Percentiles rank a stretch among this genome's conserved stretches.
These are phyloP conservation scores for Monosporascus sp. DNA, from an alignment of 2,329 filamentous ascomycete genomes.

Conservation along the genomic window DNA sequence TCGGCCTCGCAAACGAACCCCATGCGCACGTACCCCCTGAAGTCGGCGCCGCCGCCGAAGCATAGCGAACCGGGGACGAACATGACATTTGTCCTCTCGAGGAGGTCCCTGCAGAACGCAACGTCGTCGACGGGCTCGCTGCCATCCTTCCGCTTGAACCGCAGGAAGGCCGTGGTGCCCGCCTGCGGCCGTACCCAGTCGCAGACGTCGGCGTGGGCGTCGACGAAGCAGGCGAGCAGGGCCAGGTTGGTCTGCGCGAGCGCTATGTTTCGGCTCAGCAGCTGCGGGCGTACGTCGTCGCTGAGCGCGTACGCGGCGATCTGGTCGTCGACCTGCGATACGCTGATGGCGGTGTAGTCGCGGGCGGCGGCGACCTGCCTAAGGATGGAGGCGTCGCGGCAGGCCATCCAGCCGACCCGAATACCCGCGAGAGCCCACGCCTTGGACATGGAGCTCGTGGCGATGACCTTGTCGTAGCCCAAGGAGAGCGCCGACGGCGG, in stretches of 20 bases:
- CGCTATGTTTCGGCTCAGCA: conserved; percentile 54
- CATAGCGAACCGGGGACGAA: conserved; percentile 67
- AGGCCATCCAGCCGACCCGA: conserved; percentile 77
- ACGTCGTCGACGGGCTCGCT: conserved; percentile 61
- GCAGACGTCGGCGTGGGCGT: conserved; percentile 54
- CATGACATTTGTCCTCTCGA: conserved; percentile 66
- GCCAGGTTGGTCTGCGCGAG: conserved; percentile 57
- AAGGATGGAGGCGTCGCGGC: conserved; percentile 56
- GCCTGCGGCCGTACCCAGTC: conserved; percentile 67
- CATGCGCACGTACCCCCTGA: conserved; percentile 69
- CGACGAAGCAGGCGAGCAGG: conserved; percentile 56
- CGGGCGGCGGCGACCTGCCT: conserved; percentile 58
- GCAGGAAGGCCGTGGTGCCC: conserved; percentile 74
- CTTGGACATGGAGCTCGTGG: conserved; percentile 79
- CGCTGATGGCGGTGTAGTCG: conserved; percentile 82
- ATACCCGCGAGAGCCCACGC: conserved; percentile 79
- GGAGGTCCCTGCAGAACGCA: conserved; percentile 63
- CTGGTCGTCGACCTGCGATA: conserved; percentile 75
- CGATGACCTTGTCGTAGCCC: conserved; percentile 64
- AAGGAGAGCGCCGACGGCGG: conserved; percentile 67
- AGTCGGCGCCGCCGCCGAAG: conserved; percentile 54
- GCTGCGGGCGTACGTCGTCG: conserved; percentile 30
- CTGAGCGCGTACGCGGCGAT: conserved; percentile 71
- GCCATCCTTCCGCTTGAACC: conserved; percentile 52
- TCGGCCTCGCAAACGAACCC: conserved; percentile 70